Conservation (phyloP, 345 rosid genomes). For the Pistacia vera region DNA sequence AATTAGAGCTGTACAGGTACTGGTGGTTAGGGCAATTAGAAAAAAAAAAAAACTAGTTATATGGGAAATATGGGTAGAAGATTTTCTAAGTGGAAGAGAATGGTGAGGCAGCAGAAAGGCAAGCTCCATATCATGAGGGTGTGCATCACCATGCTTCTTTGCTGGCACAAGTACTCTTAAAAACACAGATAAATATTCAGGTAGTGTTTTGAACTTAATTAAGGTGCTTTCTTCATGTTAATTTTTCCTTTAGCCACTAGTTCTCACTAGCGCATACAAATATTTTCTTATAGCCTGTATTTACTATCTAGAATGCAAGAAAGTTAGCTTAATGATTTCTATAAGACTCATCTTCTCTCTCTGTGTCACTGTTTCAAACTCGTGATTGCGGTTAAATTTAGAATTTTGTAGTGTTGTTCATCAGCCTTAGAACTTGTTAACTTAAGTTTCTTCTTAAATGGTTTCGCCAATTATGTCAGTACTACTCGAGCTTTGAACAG, state of each 20-base stretch:
- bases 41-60: background rate
- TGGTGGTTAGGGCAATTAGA: background rate
- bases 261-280: background rate
- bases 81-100: constrained; percentile 57
- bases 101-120: constrained; percentile 61
- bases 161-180: constrained; percentile 56
- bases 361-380: too few relatives aligned
- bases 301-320: background rate
- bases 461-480: background rate
- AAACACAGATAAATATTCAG: background rate
- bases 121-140: constrained; percentile 61
- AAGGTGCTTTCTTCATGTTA: background rate
- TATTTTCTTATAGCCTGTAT: background rate
- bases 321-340: too few relatives aligned
- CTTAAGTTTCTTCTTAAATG: background rate
- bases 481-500: too few relatives aligned
- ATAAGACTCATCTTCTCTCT: too few relatives aligned
- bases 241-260: background rate
- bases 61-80: constrained; percentile 42
- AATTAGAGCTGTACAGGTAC: background rate
- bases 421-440: too few relatives aligned
- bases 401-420: too few relatives aligned
- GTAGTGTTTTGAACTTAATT: background rate
- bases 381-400: too few relatives aligned
- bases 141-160: constrained; percentile 71